These are phyloP conservation scores for Alternaria arbusti DNA, from an alignment of 2,329 filamentous ascomycete genomes.

Conservation along the genomic window DNA sequence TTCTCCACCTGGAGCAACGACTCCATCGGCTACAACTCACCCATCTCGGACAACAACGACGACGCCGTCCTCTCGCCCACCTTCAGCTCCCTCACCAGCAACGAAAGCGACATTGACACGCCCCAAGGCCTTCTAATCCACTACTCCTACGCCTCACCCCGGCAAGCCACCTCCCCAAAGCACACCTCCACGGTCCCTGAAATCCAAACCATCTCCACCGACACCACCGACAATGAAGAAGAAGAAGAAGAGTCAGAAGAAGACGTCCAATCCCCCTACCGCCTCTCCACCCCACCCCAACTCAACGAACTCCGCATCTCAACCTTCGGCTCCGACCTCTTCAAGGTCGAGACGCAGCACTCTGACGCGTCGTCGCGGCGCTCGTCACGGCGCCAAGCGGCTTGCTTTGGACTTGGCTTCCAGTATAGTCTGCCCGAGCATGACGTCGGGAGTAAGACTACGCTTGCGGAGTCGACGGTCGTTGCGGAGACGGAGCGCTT, in stretches of 20 bases:
- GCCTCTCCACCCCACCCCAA: constrained; percentile 28
- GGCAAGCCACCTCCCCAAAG: background rate
- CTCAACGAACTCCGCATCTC: constrained; percentile 35
- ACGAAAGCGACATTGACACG: constrained; percentile 33
- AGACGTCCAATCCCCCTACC: constrained; percentile 7
- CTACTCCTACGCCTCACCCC: constrained; percentile 25
- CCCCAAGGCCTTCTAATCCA: constrained; percentile 27
- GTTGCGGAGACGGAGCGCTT: background rate
- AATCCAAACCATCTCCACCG: constrained; percentile 4
- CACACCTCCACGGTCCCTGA: constrained; percentile 9
- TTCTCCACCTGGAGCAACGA: constrained; percentile 45
- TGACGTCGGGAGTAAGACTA: constrained; percentile 33
- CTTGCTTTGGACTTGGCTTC: constrained; percentile 43
- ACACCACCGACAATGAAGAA: constrained; percentile 1
- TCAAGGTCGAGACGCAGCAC: constrained; percentile 28
- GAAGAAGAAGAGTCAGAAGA: constrained; percentile 16
- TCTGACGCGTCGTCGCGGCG: constrained; percentile 20
- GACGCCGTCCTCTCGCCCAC: constrained; percentile 37
- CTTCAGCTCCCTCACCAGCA: constrained; percentile 42
- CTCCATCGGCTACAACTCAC: constrained; percentile 31
- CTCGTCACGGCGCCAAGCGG: constrained; percentile 34
- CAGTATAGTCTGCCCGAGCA: constrained; percentile 44
- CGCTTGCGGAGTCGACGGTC: constrained; percentile 27
- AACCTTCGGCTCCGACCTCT: constrained; percentile 37
- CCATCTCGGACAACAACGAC: constrained; percentile 29